These are phyloP conservation scores for Torrubiellomyces zombiae DNA, from an alignment of 2,329 filamentous ascomycete species.

Conservation along the genomic window DNA sequence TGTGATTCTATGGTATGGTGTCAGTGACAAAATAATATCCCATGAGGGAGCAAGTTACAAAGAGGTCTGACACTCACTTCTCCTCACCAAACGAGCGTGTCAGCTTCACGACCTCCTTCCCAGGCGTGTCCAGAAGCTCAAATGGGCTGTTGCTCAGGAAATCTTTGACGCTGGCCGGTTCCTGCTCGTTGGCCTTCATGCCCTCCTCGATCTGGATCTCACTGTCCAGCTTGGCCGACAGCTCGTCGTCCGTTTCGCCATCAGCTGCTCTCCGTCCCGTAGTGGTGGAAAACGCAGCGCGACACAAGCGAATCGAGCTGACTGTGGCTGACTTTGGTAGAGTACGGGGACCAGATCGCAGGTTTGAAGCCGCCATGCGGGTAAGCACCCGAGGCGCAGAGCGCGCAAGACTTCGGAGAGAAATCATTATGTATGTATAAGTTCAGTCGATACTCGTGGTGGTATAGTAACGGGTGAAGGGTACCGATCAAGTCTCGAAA, in stretches of 20 bases:
- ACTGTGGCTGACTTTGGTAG: conserved; percentile 26
- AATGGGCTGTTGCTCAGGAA: conserved; percentile 78
- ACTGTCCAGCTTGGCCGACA: conserved; percentile 69
- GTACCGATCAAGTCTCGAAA: too few relatives aligned
- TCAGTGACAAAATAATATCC: conserved; percentile 5
- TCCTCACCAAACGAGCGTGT: conserved; percentile 74
- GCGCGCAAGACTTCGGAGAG: conserved; percentile 48
- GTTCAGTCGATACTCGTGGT: too few relatives aligned
- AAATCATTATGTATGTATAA: conserved; percentile 60
- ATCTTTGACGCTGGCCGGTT: conserved; percentile 66
- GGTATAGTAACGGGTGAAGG: too few relatives aligned
- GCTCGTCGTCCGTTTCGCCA: conserved; percentile 54
- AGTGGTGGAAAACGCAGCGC: conserved; percentile 32
- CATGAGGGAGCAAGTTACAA: background rate
- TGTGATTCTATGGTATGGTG: conserved; percentile 18
- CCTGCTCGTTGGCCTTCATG: conserved; percentile 54
- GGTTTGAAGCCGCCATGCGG: conserved; percentile 35
- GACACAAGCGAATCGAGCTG: conserved; percentile 18
- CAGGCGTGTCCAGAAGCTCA: conserved; percentile 64
- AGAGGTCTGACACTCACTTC: conserved; percentile 41
- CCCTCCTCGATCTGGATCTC: conserved; percentile 75
- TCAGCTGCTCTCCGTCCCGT: conserved; percentile 22
- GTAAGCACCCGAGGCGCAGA: conserved; percentile 47
- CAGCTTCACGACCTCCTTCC: conserved; percentile 76
- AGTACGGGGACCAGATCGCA: conserved; percentile 31